Percentiles rank a stretch among this genome's conserved stretches.
phyloP scores from a whole-genome alignment of 164 flowering plant species.

The Vitis cinerea region DNA sequence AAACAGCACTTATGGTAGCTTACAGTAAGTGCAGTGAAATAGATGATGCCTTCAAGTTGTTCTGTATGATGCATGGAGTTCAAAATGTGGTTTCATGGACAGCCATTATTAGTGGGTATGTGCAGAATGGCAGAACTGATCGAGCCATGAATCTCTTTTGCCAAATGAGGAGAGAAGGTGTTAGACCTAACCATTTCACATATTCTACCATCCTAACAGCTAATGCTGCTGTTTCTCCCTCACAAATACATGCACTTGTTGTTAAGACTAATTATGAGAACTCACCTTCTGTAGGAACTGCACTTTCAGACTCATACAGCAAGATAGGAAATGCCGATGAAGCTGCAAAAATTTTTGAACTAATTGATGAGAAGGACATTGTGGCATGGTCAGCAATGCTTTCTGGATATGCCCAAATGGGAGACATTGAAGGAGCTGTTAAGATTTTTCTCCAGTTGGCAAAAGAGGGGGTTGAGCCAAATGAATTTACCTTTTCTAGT shows the following conservation, averaged over 20 bases:
- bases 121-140: conserved; percentile 52
- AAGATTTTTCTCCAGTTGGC: conserved; percentile 40
- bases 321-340: conserved; percentile 50
- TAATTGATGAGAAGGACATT: conserved; percentile 68
- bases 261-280: conserved; percentile 64
- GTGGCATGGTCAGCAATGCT: conserved; percentile 98
- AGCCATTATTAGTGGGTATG: conserved; percentile 71
- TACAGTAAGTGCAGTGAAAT: conserved; percentile 59
- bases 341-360: conserved; percentile 62
- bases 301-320: conserved; percentile 72
- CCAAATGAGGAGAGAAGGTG: conserved; percentile 62
- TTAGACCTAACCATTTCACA: conserved; percentile 75
- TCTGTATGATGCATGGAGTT: conserved; percentile 38
- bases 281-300: conserved; percentile 70
- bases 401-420: conserved; percentile 72
- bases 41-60: conserved; percentile 59
- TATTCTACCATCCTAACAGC: conserved; percentile 75
- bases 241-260: conserved; percentile 70
- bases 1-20: conserved; percentile 67
- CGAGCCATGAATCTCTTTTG: conserved; percentile 53
- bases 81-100: conserved; percentile 88
- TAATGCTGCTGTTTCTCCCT: conserved; percentile 49
- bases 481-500: conserved; percentile 78
- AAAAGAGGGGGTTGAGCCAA: conserved; percentile 54
- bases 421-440: conserved; percentile 59